Percentiles rank a stretch among this genome's conserved stretches.
Evolutionary conservation across 306 rosid species (phyloP).

Genomic region (Citrullus colocynthis): DNA sequence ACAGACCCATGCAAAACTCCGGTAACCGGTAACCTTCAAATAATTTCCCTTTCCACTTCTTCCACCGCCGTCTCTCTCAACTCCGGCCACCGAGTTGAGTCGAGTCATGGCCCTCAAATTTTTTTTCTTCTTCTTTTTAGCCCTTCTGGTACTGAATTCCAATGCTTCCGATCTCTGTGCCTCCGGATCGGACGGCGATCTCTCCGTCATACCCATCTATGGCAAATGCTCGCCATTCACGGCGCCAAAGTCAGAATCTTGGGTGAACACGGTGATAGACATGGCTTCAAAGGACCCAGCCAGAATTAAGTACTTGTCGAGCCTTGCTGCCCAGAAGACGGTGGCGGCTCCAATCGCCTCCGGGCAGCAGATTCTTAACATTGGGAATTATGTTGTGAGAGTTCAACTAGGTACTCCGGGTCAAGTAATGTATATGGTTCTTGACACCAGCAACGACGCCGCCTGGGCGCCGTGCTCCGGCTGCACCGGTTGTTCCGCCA

Average conservation of each 20-base stretch:
- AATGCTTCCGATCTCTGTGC: conserved; percentile 45
- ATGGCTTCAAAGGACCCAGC: conserved; percentile 76
- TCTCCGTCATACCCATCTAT: conserved; percentile 61
- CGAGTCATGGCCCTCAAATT: conserved; percentile 34
- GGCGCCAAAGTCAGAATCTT: conserved; percentile 43
- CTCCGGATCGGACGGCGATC: conserved; percentile 23
- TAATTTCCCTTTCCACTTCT: background rate
- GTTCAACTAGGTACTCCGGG: conserved; percentile 66
- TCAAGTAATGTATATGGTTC: conserved; percentile 59
- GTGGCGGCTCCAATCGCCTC: conserved; percentile 58
- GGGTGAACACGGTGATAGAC: conserved; percentile 36
- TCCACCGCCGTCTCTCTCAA: background rate
- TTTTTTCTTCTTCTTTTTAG: conserved; percentile 14
- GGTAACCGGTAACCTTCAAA: background rate
- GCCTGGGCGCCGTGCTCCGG: conserved; percentile 75
- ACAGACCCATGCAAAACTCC: background rate
- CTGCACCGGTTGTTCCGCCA: conserved; percentile 52
- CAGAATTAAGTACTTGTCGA: conserved; percentile 48
- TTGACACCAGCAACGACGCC: conserved; percentile 74
- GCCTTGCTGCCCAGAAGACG: conserved; percentile 34
- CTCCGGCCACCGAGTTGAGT: conserved; percentile 1
- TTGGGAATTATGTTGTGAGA: conserved; percentile 67
- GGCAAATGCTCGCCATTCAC: conserved; percentile 82
- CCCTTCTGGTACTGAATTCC: conserved; percentile 11
- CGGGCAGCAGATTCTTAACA: conserved; percentile 56